Conservation (phyloP, 2,329 filamentous ascomycete genomes). For the Aspergillus carbonarius region DNA sequence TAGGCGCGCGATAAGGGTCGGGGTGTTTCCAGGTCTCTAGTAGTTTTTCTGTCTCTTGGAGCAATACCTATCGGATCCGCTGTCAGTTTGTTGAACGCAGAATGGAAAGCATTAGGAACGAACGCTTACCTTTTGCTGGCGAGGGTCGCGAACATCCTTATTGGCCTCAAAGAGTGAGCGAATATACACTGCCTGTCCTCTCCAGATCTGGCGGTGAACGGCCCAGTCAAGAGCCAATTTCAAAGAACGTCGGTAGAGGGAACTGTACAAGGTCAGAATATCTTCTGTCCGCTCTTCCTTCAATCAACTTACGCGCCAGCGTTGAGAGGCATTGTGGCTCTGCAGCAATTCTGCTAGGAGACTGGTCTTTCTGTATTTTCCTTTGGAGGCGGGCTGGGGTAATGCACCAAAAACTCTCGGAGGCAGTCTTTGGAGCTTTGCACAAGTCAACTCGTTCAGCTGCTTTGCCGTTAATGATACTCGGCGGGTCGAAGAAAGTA, state of each 20-base stretch:
- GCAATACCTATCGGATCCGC: slow-evolving; percentile 61
- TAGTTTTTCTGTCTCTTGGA: slow-evolving; percentile 83
- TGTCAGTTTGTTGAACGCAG: slow-evolving; percentile 2
- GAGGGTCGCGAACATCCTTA: slow-evolving; percentile 75
- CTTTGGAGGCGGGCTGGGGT: not conserved
- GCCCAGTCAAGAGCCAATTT: slow-evolving; percentile 96
- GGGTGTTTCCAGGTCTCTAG: slow-evolving; percentile 96
- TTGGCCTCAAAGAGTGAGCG: slow-evolving; percentile 94
- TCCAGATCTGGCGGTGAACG: slow-evolving; percentile 88
- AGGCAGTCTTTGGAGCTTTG: not conserved
- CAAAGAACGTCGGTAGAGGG: slow-evolving; percentile 85
- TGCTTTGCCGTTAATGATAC: not conserved
- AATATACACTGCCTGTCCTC: slow-evolving; percentile 94
- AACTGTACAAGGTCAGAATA: slow-evolving; percentile 46
- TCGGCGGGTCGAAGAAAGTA: slow-evolving; percentile 16
- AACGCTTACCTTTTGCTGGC: slow-evolving; percentile 72
- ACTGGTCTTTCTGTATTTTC: not conserved
- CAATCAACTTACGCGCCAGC: slow-evolving; percentile 38
- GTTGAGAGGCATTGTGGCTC: slow-evolving; percentile 36
- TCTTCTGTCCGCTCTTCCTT: slow-evolving; percentile 4
- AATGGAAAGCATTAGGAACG: slow-evolving; percentile 20
- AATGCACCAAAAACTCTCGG: not conserved
- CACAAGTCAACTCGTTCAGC: not conserved
- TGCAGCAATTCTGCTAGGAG: not conserved
- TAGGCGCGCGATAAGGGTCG: slow-evolving; percentile 85